These are phyloP conservation scores for Candida morakotiae DNA, from an alignment of 805 yeast genomes.

Conservation along the genomic window DNA sequence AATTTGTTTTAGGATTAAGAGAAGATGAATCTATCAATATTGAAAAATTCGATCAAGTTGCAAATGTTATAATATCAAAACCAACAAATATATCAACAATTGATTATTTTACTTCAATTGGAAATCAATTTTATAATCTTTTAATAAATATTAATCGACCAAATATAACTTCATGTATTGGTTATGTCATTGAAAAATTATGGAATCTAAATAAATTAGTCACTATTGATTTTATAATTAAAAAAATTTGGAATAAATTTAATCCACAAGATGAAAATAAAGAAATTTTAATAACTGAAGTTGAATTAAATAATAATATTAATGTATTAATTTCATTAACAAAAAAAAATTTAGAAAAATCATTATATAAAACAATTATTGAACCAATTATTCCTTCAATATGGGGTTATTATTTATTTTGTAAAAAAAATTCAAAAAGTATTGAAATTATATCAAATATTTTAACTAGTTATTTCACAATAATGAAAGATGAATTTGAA, in stretches of 20 bases:
- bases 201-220: slow-evolving; percentile 48
- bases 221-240: slow-evolving; percentile 56
- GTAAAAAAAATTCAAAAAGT: slow-evolving; percentile 24
- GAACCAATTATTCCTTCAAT: slow-evolving; percentile 28
- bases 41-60: slow-evolving; percentile 63
- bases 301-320: slow-evolving; percentile 54
- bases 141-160: slow-evolving; percentile 61
- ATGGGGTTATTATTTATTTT: slow-evolving; percentile 46
- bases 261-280: slow-evolving; percentile 24
- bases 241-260: slow-evolving; percentile 43
- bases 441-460: slow-evolving; percentile 32
- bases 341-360: slow-evolving; percentile 30
- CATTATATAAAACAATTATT: slow-evolving; percentile 20
- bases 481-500: slow-evolving; percentile 12
- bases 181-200: slow-evolving; percentile 49
- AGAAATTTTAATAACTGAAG: slow-evolving; percentile 37
- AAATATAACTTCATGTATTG: slow-evolving; percentile 50
- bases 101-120: slow-evolving; percentile 55
- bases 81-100: slow-evolving; percentile 49
- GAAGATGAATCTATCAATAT: slow-evolving; percentile 66
- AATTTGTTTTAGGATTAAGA: slow-evolving; percentile 71
- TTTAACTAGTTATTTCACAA: slow-evolving; percentile 32
- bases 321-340: slow-evolving; percentile 65
- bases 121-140: slow-evolving; percentile 58
- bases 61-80: slow-evolving; percentile 58